Base-by-base conservation (phyloP, 192 early-diverging fungal genomes). In the Spinellus fusiger region DNA sequence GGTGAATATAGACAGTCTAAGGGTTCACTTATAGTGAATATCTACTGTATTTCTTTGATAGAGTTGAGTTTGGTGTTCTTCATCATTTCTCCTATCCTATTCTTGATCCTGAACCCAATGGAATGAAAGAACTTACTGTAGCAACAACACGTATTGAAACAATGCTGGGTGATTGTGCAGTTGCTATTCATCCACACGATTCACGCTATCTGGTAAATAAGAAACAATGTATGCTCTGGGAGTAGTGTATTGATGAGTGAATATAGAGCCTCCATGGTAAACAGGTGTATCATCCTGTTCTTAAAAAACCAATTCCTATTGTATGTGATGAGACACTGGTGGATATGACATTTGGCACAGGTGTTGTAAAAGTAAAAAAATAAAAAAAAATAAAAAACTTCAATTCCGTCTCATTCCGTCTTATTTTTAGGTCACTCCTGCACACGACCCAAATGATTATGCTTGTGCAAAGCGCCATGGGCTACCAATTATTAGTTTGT, bases 111-210 rank as follows among this genome's bases (percentile, higher is more conserved):
- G 66, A 71, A 26, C 57, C 65, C 15, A 35, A 23, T 23, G 73
- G 64, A 46, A 80, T 86, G 26, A 75, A 79, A 54, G 74, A 87
- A 33, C 78, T 98, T 31, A 80, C 88, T 37, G 94, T 98, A 5
- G 89, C 93, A 16, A 98, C 96, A n/a, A 98, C 96, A 5, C 93
- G 96, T 54, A 83, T 96, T 31, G 96, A 98, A 66, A 98, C 96
- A 3, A 95, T 98, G 89, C 80, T 97, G n/a, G 96, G 95, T 54
- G 96, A 98, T 71, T 89, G 86, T 47, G 96, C 94, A 5, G 81
- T 98, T n/a, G 94, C 94, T 31, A 82, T 98, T 49, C 84, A 93
- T 70, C 92, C 96, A 4, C 77, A 79, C 0, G 96, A 98, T 71
- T 25, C 63, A 27, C 77, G 96, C 54, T 98, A 98, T 74, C 86